phyloP scores from a whole-genome alignment of 192 early-diverging fungal genomes.

The Chytriomyces sp. region DNA sequence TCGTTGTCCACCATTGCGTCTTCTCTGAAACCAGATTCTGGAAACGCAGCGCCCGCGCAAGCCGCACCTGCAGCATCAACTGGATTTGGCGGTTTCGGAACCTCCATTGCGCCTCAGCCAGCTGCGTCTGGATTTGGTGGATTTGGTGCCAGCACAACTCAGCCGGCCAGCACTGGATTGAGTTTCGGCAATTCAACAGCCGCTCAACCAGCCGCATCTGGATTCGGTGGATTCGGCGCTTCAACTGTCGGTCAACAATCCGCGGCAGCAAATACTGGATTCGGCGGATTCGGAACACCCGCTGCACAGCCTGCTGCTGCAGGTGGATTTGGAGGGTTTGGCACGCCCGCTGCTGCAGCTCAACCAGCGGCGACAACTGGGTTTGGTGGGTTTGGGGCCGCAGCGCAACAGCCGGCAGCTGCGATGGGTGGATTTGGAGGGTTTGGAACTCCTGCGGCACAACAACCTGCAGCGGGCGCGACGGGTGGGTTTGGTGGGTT shows the following conservation, averaged over 20 bases:
- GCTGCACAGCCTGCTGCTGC: not conserved
- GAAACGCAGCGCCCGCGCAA: not conserved
- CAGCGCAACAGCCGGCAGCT: no score
- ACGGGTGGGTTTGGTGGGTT: no score
- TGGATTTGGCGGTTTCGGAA: not conserved
- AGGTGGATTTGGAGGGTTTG: not conserved
- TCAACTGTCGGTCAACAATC: not conserved
- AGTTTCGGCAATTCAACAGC: not conserved
- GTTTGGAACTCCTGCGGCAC: no score
- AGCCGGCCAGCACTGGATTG: not conserved
- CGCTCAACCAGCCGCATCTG: not conserved
- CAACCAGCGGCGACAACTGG: not conserved
- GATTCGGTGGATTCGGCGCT: not conserved
- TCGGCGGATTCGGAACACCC: not conserved
- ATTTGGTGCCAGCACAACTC: not conserved
- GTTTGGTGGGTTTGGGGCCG: not conserved
- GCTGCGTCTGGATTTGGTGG: not conserved
- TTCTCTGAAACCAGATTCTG: not conserved
- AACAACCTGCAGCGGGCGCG: no score
- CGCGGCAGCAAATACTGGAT: not conserved
- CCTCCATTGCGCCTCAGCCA: not conserved
- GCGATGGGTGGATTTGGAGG: no score
- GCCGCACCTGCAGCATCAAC: not conserved
- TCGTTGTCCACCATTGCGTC: constrained; percentile 57
- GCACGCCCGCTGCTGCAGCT: not conserved